Conservation (phyloP, 306 rosid genomes). For the Cucurbita argyrosperma region DNA sequence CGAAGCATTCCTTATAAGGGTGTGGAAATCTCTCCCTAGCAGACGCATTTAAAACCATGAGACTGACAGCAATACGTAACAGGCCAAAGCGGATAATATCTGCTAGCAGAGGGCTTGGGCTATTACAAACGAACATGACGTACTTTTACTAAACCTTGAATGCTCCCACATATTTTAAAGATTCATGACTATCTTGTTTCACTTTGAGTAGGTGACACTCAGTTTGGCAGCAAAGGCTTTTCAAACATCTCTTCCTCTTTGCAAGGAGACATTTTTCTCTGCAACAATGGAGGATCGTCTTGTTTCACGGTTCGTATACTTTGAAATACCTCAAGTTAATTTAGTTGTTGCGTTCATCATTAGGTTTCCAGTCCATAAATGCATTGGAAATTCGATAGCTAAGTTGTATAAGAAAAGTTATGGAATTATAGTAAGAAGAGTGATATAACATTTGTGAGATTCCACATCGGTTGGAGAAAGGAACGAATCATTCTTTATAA, state of each 20-base stretch:
- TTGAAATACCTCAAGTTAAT: neutral
- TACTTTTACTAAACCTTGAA: neutral
- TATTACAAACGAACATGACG: neutral
- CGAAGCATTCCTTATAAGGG: no score
- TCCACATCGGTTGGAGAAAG: no score
- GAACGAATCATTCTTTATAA: no score
- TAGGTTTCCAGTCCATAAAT: neutral
- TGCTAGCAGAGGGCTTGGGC: no score
- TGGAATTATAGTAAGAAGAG: neutral
- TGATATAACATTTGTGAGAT: neutral
- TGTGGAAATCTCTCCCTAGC: no score
- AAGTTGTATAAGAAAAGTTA: neutral
- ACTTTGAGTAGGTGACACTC: constrained; percentile 44
- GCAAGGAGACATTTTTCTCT: constrained; percentile 87
- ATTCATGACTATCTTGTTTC: neutral
- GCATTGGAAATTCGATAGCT: neutral
- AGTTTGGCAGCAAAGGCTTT: constrained; percentile 88
- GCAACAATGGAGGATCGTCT: constrained; percentile 52
- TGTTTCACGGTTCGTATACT: constrained; percentile 50
- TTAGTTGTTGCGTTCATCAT: neutral
- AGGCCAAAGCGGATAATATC: no score
- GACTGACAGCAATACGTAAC: no score
- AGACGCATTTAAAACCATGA: no score
- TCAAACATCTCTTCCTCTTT: constrained; percentile 67
- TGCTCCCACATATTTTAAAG: neutral